Evolutionary conservation across 1,139 yeast genomes (phyloP), one percentile per base, ranked within the genome.

Genomic region (Magnusiomyces suaveolens): DNA sequence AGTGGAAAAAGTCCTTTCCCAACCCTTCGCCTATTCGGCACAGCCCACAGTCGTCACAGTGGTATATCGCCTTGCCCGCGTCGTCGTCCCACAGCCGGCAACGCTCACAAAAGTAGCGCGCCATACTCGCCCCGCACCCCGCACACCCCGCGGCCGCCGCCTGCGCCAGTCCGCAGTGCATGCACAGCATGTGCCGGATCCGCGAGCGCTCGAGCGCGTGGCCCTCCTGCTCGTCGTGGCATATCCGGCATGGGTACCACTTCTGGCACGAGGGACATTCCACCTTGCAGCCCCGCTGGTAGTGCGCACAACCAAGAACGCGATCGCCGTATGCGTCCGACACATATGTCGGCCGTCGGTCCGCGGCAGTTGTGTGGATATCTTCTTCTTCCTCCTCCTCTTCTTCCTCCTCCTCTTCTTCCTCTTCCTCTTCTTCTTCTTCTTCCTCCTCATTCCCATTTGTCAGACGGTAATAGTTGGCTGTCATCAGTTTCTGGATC

Each of bases 11-110:
- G 68, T 90, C 97, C 61, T 84, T 84, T 23, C 87, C 95, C 32
- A 88, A 70, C 0, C 97, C 97, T 43, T 85, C 75, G 1, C 97
- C 97, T 24, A 90, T 75, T 16, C 97, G 79, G 66, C 97, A 90
- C 54, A 90, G 87, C 0, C 96, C 96, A 73, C 97, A 90, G 62
- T 84, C 86, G 60, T 83, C 87, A 68, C 97, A 90, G 66, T 90
- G 97, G 66, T 89, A 90, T 29, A 90, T 89, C 59, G 84, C 84
- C 65, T 88, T 88, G 48, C 76, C 73, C 18, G 82, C 78, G 64
- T 88, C 96, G 57, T 69, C 71, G 65, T 88, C 85, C 75, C 86
- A 90, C 41, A 90, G 75, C 57, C 82, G 83, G 72, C 97, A 90
- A 52, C 75, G 79, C 16, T 72, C 73, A 68, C 97, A 90, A 66